Percentiles rank a stretch among this genome's conserved stretches.
Evolutionary conservation across 208 protist species (phyloP).

Genomic region (Novymonas esmeraldas): DNA sequence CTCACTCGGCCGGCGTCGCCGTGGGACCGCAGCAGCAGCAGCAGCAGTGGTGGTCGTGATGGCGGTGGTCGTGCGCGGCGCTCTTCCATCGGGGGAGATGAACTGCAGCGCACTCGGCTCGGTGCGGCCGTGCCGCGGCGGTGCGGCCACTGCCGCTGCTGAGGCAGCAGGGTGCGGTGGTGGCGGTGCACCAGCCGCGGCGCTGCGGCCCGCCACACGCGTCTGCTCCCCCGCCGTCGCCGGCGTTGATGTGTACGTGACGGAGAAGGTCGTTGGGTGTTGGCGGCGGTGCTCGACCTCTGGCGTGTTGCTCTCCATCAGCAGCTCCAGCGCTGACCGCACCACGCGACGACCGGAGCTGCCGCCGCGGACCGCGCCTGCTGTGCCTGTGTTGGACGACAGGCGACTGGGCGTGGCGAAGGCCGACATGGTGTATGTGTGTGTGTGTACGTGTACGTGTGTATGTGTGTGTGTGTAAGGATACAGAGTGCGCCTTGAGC

Average conservation of each 20-base stretch:
- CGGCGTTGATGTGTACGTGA: constrained; percentile 45
- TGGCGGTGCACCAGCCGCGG: not conserved
- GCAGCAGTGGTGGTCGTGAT: not conserved
- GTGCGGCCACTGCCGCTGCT: not conserved
- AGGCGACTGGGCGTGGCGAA: constrained; percentile 34
- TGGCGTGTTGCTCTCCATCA: constrained; percentile 64
- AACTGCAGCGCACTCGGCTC: constrained; percentile 77
- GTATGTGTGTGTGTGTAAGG: not conserved
- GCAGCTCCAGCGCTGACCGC: constrained; percentile 73
- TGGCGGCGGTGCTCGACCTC: constrained; percentile 26
- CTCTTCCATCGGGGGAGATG: constrained; percentile 39
- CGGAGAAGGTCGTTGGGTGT: constrained; percentile 40
- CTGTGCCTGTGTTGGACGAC: constrained; percentile 8
- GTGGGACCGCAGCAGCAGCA: too few species aligned
- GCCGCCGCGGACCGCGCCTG: constrained; percentile 17
- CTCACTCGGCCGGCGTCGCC: too few species aligned
- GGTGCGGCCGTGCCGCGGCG: constrained; percentile 1
- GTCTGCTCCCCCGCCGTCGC: not conserved
- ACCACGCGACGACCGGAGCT: constrained; percentile 57
- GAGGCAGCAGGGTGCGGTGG: not conserved
- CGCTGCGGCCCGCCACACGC: not conserved
- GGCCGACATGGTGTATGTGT: constrained; percentile 24
- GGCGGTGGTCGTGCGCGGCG: not conserved
- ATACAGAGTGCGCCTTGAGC: too few species aligned
- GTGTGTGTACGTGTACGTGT: not conserved